These are phyloP conservation scores for Wickerhamiella brachini DNA, from an alignment of 805 yeast genomes.

Conservation along the genomic window DNA sequence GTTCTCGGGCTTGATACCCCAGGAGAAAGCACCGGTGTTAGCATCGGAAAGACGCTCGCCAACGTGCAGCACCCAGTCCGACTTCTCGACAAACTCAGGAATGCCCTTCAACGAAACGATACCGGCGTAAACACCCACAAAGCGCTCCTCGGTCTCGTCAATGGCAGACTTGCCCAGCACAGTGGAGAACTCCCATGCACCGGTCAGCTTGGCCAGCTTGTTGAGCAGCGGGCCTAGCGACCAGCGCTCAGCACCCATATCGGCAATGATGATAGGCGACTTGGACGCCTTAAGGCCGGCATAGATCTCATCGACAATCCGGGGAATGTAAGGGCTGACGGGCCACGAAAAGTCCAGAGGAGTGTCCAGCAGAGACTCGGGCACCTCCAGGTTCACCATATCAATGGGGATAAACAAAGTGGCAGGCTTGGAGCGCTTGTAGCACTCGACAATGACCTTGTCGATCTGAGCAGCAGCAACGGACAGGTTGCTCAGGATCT, in stretches of 20 bases:
- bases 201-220: slow-evolving; percentile 34
- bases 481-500: slow-evolving; percentile 31
- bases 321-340: slow-evolving; percentile 21
- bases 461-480: slow-evolving; percentile 53
- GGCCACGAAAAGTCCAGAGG: slow-evolving; percentile 23
- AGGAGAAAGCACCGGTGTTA: slow-evolving; percentile 53
- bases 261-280: slow-evolving; percentile 58
- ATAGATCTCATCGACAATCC: slow-evolving; percentile 34
- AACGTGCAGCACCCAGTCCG: slow-evolving; percentile 57
- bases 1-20: slow-evolving; percentile 31
- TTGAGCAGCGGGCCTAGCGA: slow-evolving; percentile 28
- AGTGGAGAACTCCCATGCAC: slow-evolving; percentile 45
- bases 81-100: slow-evolving; percentile 33
- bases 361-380: slow-evolving; percentile 24
- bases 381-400: slow-evolving; percentile 35
- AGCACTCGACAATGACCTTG: slow-evolving; percentile 41
- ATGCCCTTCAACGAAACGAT: slow-evolving; percentile 36
- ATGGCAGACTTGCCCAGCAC: slow-evolving; percentile 59
- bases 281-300: slow-evolving; percentile 36
- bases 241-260: slow-evolving; percentile 48
- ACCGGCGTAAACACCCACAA: slow-evolving; percentile 65
- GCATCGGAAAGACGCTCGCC: slow-evolving; percentile 60
- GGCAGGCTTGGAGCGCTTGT: slow-evolving; percentile 60
- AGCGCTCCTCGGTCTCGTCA: slow-evolving; percentile 53
- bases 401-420: slow-evolving; percentile 68